Evolutionary conservation across 306 rosid species (phyloP).

Genomic region (Elaeagnus macrophylla): DNA sequence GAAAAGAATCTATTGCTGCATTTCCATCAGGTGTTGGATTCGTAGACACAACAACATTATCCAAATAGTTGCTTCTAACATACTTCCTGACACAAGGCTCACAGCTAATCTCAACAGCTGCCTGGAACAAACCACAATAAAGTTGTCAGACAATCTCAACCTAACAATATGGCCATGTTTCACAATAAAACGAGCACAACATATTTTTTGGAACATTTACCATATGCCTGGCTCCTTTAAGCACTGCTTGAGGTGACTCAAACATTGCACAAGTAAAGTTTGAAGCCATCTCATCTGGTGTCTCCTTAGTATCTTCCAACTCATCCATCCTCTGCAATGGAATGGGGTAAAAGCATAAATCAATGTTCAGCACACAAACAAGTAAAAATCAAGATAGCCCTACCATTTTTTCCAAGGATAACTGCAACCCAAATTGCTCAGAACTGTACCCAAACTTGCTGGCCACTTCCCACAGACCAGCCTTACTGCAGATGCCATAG

Average conservation of each 20-base stretch:
- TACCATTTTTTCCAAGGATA: slow-evolving; percentile 65
- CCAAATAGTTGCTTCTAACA: slow-evolving; percentile 83
- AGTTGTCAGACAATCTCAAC: slow-evolving; percentile 3
- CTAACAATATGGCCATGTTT: slow-evolving; percentile 3
- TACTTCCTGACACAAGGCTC: slow-evolving; percentile 91
- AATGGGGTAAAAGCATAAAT: slow-evolving; percentile 6
- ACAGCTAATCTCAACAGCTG: slow-evolving; percentile 96
- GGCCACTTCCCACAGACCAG: slow-evolving; percentile 96
- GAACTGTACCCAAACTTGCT: slow-evolving; percentile 90
- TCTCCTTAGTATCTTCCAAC: slow-evolving; percentile 91
- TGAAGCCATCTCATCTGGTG: slow-evolving; percentile 97
- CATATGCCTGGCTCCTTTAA: slow-evolving; percentile 95
- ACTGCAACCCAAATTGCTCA: slow-evolving; percentile 84
- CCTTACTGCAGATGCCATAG: slow-evolving; percentile 68
- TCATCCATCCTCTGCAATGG: slow-evolving; percentile 56
- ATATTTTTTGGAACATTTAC: slow-evolving; percentile 27
- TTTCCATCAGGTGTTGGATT: slow-evolving; percentile 78
- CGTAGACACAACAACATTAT: slow-evolving; percentile 73
- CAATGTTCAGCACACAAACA: slow-evolving; percentile 17
- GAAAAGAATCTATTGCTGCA: slow-evolving; percentile 70
- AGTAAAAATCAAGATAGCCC: slow-evolving; percentile 23
- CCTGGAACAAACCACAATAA: slow-evolving; percentile 41
- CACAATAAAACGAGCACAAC: neutral
- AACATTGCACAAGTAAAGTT: slow-evolving; percentile 85
- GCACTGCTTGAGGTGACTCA: slow-evolving; percentile 79